Evolutionary conservation across 2,329 filamentous ascomycete species (phyloP).

Genomic region (Ascochyta clinopodiicola): DNA sequence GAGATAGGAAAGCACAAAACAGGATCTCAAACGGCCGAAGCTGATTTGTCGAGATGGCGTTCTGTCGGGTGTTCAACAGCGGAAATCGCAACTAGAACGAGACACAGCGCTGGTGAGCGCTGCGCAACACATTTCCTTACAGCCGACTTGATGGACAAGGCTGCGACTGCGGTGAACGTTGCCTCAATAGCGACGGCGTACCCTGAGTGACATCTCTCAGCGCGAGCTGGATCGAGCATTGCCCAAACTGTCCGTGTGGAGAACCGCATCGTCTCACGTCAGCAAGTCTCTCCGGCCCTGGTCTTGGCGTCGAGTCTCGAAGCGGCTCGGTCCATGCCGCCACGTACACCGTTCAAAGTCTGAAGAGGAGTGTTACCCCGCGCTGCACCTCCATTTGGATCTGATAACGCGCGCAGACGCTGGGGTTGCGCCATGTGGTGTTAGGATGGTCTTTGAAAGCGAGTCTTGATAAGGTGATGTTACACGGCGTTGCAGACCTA

Average conservation of each 20-base stretch:
- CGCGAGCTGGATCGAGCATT: no score
- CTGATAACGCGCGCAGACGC: conserved; percentile 5
- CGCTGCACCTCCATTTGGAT: conserved; percentile 6
- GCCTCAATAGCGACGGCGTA: neutral
- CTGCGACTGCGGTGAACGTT: neutral
- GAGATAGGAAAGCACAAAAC: neutral
- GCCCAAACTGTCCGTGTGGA: no score
- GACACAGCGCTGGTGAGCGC: no score
- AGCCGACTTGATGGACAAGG: neutral
- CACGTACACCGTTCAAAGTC: conserved; percentile 6
- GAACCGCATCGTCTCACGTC: neutral
- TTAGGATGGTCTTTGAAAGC: conserved; percentile 23
- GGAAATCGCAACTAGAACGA: no score
- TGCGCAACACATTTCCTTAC: neutral
- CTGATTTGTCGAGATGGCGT: neutral
- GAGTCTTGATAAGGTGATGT: conserved; percentile 2
- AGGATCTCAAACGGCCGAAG: neutral
- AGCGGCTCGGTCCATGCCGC: conserved; percentile 24
- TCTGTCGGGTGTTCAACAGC: neutral
- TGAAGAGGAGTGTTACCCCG: conserved; percentile 5
- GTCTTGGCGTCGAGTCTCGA: neutral
- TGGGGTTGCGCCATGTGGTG: conserved; percentile 18
- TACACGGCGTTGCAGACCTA: conserved; percentile 5
- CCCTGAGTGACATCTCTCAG: no score
- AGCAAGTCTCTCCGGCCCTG: neutral